Percentiles rank a stretch among this genome's conserved stretches.
These are phyloP conservation scores for Ophioceras dolichostomum DNA, from an alignment of 2,329 filamentous ascomycete species.

Conservation along the genomic window DNA sequence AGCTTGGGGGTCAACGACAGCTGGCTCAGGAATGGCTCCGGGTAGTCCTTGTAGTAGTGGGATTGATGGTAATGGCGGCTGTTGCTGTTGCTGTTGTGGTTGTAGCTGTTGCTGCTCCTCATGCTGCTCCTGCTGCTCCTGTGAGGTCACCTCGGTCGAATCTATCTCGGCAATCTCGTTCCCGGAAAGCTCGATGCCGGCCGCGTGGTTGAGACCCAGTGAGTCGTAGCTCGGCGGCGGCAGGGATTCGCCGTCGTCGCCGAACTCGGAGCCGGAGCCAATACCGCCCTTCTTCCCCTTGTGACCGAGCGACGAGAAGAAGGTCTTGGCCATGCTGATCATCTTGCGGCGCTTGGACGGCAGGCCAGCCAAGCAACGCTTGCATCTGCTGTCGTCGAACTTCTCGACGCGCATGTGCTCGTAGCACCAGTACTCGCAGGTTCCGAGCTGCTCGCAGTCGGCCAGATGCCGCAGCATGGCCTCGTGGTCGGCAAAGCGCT, in stretches of 20 bases:
- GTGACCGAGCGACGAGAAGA: constrained; percentile 40
- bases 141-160: constrained; percentile 27
- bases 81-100: constrained; percentile 3
- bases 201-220: constrained; percentile 16
- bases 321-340: constrained; percentile 37
- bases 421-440: constrained; percentile 44
- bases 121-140: no score
- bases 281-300: constrained; percentile 25
- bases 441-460: constrained; percentile 35
- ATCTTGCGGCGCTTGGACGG: constrained; percentile 39
- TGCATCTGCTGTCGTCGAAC: constrained; percentile 34
- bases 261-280: constrained; percentile 1
- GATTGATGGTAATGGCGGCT: constrained; percentile 1
- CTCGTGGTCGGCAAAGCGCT: constrained; percentile 37
- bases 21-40: background rate
- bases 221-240: constrained; percentile 36
- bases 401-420: constrained; percentile 38
- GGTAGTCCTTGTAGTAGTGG: constrained; percentile 3
- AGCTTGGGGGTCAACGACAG: constrained; percentile 16
- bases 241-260: constrained; percentile 6
- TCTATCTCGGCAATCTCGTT: constrained; percentile 41
- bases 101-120: no score
- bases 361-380: constrained; percentile 30
- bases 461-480: constrained; percentile 40
- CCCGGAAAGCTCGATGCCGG: constrained; percentile 30